These are phyloP conservation scores for Eudorina sp. DNA, from an alignment of 139 green algal genomes.

Conservation along the genomic window DNA sequence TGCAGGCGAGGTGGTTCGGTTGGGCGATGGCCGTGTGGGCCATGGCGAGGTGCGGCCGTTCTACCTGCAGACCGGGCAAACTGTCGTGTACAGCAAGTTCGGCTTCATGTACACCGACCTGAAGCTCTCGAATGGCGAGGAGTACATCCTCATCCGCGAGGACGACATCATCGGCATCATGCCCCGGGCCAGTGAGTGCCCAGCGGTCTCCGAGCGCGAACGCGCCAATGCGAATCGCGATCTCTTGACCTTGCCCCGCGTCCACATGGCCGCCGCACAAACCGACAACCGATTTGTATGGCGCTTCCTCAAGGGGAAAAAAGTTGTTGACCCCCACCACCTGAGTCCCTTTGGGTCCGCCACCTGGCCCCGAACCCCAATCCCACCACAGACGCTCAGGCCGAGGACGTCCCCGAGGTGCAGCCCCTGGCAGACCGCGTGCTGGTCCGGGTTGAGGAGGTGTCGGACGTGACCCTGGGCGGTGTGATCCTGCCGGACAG, in stretches of 20 bases:
- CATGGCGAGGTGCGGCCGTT: slow-evolving; percentile 57
- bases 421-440: slow-evolving; percentile 89
- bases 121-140: slow-evolving; percentile 71
- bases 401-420: slow-evolving; percentile 91
- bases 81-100: slow-evolving; percentile 96
- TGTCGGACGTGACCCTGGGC: slow-evolving; percentile 84
- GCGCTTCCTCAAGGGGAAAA: too few relatives aligned
- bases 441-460: slow-evolving; percentile 87
- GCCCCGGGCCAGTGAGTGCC: slow-evolving; percentile 45
- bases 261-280: too few relatives aligned
- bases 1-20: slow-evolving; percentile 69
- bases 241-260: too few relatives aligned
- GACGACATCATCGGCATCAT: slow-evolving; percentile 94
- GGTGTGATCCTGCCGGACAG: slow-evolving; percentile 93
- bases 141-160: slow-evolving; percentile 91
- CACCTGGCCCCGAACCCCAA: too few relatives aligned
- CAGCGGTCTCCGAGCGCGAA: too few relatives aligned
- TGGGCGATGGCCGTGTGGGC: slow-evolving; percentile 65
- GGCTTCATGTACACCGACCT: slow-evolving; percentile 94
- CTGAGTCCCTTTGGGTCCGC: too few relatives aligned
- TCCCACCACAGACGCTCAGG: slow-evolving; percentile 75
- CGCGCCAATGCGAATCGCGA: too few relatives aligned
- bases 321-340: too few relatives aligned
- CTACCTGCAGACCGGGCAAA: slow-evolving; percentile 65
- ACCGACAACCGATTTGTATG: too few relatives aligned